Evolutionary conservation across 1,139 yeast genomes (phyloP), one percentile per base, ranked within the genome.

Genomic region (Wickerhamiella pararugosa): DNA sequence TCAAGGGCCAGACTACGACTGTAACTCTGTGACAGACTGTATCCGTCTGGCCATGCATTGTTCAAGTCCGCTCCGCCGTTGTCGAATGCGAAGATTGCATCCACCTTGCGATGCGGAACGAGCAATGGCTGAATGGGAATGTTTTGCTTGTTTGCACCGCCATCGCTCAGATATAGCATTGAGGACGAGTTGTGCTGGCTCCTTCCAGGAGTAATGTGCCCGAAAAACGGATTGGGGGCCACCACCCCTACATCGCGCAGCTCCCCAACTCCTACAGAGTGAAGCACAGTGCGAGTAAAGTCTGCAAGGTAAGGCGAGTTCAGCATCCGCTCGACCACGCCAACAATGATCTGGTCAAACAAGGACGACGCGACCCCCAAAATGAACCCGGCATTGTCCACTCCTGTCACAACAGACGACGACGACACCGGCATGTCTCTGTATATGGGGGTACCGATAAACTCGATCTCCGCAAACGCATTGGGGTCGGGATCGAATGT

Each of bases 401-500:
- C 76, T 2, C 92, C 93, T 9, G 66, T 69, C 44, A 73, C 61
- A 62, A 93, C 81, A 4, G 48, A 45, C 6, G 50, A 21, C 10
- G 29, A 34, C 49, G 41, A 47, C 27, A 49, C 45, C 9, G 60
- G 60, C 31, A 34, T 44, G 45, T 94, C 94, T 51, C 75, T 67
- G 28, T 65, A 56, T 33, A 76, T 71, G 25, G 70, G 62, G 0
- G 94, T 71, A 34, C 95, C 95, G 49, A 83, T 59, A 58, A 81
- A 84, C 59, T 76, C 73, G 32, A 76, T 63, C 49, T 80, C 77
- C 25, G 80, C 68, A 62, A 84, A 84, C n/a, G 80, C 70, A 49
- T 73, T 71, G 41, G 83, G 61, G 0, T 82, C 69, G 32, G 90
- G 84, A 57, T 86, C 95, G 94, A 94, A 86, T 28, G 93, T 77